phyloP scores from a whole-genome alignment of 2,329 filamentous ascomycete genomes.

The Trichophaea hybrida region DNA sequence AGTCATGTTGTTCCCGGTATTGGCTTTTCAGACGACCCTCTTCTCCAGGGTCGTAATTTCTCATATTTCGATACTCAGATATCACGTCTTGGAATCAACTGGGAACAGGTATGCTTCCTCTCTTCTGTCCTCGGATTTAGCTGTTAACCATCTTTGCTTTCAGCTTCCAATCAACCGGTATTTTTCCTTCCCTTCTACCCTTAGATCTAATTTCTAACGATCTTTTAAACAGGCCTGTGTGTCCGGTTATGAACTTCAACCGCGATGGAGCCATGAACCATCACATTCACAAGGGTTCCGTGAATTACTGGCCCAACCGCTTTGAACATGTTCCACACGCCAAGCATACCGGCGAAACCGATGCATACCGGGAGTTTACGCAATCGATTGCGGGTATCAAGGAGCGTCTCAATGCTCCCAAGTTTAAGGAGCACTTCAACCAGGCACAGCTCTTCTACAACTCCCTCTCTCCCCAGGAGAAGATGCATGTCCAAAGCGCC shows the following conservation, averaged over 20 bases:
- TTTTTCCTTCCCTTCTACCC: too few species aligned
- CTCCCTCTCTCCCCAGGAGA: constrained; percentile 53
- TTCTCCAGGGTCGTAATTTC: constrained; percentile 59
- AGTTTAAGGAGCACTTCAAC: constrained; percentile 63
- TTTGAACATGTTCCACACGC: constrained; percentile 50
- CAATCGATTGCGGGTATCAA: constrained; percentile 56
- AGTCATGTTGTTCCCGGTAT: constrained; percentile 66
- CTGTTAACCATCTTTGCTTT: too few species aligned
- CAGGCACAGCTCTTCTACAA: constrained; percentile 78
- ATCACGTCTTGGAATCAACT: constrained; percentile 56
- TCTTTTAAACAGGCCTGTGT: constrained; percentile 49
- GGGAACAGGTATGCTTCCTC: constrained; percentile 52
- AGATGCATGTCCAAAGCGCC: constrained; percentile 45
- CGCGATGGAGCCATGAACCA: constrained; percentile 61
- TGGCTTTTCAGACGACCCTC: constrained; percentile 60
- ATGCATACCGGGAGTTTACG: constrained; percentile 54
- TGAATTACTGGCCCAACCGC: constrained; percentile 71
- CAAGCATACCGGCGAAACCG: constrained; percentile 37
- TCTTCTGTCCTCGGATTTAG: constrained; percentile 29
- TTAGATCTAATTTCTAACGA: too few species aligned
- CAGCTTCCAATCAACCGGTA: too few species aligned
- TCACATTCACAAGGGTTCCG: constrained; percentile 55
- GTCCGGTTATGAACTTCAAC: constrained; percentile 61
- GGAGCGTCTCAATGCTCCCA: constrained; percentile 50
- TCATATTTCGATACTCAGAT: constrained; percentile 55